Conservation (phyloP, 2,329 filamentous ascomycete species). For the Massarina eburnea region DNA sequence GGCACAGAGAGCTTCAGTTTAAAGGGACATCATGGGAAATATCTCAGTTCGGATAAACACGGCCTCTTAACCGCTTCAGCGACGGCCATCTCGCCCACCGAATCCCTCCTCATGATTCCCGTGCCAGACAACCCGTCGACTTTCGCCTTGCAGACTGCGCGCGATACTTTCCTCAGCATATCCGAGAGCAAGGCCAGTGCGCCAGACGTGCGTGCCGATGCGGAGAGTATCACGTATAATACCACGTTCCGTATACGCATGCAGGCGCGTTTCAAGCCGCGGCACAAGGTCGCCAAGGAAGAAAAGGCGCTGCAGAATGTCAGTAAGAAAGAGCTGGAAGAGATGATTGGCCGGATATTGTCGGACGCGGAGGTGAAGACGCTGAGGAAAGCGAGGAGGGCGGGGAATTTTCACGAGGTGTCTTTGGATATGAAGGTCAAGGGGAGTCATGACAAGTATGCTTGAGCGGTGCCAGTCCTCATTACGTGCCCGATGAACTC, state of each 20-base stretch:
- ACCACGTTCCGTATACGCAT: constrained; percentile 82
- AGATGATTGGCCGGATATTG: constrained; percentile 71
- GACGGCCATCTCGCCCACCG: constrained; percentile 80
- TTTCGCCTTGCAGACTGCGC: constrained; percentile 73
- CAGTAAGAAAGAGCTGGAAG: constrained; percentile 80
- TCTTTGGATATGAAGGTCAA: constrained; percentile 87
- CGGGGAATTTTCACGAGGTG: constrained; percentile 88
- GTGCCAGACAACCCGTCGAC: constrained; percentile 66
- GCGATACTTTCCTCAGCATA: constrained; percentile 70
- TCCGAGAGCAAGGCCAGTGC: constrained; percentile 40
- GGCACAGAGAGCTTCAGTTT: constrained; percentile 82
- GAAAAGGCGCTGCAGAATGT: constrained; percentile 85
- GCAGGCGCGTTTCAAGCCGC: constrained; percentile 93
- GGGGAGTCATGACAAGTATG: constrained; percentile 64
- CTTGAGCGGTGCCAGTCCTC: constrained; percentile 11
- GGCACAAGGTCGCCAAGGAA: constrained; percentile 75
- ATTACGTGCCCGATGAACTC: too few species aligned
- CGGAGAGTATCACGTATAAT: constrained; percentile 64
- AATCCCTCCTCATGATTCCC: constrained; percentile 72
- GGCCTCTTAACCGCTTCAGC: constrained; percentile 75
- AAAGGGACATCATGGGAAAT: constrained; percentile 88
- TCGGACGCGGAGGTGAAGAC: constrained; percentile 84
- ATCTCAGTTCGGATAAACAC: constrained; percentile 81
- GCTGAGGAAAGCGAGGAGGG: constrained; percentile 78
- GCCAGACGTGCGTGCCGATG: constrained; percentile 76